Evolutionary conservation across 345 rosid genomes (phyloP).

Genomic region (Reutealis trisperma): DNA sequence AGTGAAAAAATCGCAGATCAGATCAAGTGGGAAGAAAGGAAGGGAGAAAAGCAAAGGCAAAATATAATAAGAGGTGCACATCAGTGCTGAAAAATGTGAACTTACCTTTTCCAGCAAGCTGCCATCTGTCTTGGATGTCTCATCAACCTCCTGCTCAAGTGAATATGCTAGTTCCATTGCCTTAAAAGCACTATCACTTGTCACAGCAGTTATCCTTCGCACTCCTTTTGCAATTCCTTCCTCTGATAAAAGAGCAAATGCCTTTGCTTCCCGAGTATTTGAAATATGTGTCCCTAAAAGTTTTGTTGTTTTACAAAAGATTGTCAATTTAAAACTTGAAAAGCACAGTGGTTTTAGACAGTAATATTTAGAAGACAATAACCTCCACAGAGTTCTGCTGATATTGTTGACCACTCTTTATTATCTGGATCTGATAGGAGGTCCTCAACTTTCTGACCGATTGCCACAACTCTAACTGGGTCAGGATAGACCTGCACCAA

Average conservation of each 20-base stretch:
- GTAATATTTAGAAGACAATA: constrained; percentile 14
- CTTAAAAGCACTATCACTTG: constrained; percentile 71
- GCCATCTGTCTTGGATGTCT: constrained; percentile 64
- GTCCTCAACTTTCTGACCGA: constrained; percentile 76
- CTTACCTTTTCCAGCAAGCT: constrained; percentile 81
- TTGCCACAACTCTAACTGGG: constrained; percentile 91
- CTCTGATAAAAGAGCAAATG: constrained; percentile 91
- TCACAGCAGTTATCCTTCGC: constrained; percentile 87
- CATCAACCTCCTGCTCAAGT: constrained; percentile 69
- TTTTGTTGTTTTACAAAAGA: not conserved
- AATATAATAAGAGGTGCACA: not conserved
- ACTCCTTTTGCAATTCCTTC: constrained; percentile 96
- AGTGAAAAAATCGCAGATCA: not conserved
- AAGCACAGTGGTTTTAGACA: constrained; percentile 3
- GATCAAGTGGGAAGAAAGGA: not conserved
- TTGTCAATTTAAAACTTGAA: constrained; percentile 25
- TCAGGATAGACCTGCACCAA: constrained; percentile 80
- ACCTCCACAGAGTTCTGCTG: constrained; percentile 98
- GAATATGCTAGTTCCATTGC: constrained; percentile 60
- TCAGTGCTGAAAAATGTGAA: not conserved
- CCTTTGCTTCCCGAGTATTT: constrained; percentile 89
- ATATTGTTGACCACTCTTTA: constrained; percentile 64
- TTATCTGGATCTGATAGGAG: constrained; percentile 84
- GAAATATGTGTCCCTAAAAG: constrained; percentile 79
- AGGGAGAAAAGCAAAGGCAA: not conserved